Conservation (phyloP, 805 yeast genomes). For the Yamadazyma nakazawae region DNA sequence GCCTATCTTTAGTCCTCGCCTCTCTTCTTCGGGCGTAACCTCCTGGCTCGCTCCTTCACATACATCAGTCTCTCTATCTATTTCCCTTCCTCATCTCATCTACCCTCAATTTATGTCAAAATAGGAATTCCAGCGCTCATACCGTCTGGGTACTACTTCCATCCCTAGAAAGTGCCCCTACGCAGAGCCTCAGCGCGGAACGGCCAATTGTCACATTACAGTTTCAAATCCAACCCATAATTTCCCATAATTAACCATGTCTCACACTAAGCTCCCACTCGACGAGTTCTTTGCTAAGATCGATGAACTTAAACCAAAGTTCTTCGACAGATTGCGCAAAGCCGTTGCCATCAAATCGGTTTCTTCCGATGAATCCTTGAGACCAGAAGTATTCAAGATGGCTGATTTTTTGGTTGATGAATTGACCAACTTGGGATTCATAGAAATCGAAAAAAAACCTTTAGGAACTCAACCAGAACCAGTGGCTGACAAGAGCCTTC, state of each 20-base stretch:
- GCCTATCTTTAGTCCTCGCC: no score
- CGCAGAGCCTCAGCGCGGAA: slow-evolving; percentile 1
- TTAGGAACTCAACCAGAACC: slow-evolving; percentile 94
- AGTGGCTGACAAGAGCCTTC: slow-evolving; percentile 59
- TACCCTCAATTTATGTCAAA: not conserved
- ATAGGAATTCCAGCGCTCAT: no score
- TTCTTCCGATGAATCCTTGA: slow-evolving; percentile 81
- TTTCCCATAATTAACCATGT: slow-evolving; percentile 19
- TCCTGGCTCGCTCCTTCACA: no score
- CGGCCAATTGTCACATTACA: not conserved
- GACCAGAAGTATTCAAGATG: slow-evolving; percentile 89
- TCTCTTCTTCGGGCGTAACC: no score
- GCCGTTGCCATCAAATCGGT: slow-evolving; percentile 97
- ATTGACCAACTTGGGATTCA: slow-evolving; percentile 69
- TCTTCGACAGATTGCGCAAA: slow-evolving; percentile 64
- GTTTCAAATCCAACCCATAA: not conserved
- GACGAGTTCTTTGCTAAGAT: slow-evolving; percentile 57
- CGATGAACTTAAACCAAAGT: slow-evolving; percentile 70
- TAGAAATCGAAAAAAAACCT: slow-evolving; percentile 76
- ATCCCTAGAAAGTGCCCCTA: not conserved
- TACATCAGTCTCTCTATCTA: no score
- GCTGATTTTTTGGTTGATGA: slow-evolving; percentile 75
- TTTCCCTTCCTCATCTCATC: not conserved
- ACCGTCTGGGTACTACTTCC: no score
- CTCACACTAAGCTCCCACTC: slow-evolving; percentile 39